These are phyloP conservation scores for Penicillium griseofulvum DNA, from an alignment of 2,329 filamentous ascomycete genomes.

Conservation along the genomic window DNA sequence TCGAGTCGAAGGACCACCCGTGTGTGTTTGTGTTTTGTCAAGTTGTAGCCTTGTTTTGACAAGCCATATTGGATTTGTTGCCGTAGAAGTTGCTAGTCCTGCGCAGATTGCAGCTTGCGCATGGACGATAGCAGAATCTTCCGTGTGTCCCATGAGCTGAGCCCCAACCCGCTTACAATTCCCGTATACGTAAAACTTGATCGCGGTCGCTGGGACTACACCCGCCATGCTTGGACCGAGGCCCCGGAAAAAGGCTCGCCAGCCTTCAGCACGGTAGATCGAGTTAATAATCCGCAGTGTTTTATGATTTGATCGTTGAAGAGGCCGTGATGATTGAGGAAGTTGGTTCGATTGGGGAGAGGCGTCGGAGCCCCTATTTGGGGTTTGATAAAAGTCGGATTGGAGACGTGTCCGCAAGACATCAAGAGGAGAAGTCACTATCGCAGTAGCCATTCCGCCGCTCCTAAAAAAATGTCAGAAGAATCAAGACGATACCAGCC, in stretches of 20 bases:
- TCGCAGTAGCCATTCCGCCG: constrained; percentile 82
- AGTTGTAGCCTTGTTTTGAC: constrained; percentile 69
- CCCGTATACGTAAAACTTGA: constrained; percentile 42
- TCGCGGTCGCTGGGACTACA: constrained; percentile 40
- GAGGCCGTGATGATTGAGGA: constrained; percentile 56
- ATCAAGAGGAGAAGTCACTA: constrained; percentile 91
- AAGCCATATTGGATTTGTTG: constrained; percentile 42
- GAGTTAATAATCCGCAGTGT: constrained; percentile 37
- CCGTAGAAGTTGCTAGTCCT: constrained; percentile 36
- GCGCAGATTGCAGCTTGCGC: constrained; percentile 36
- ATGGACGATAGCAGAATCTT: constrained; percentile 34
- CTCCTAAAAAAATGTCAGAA: constrained; percentile 18
- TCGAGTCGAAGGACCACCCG: constrained; percentile 21
- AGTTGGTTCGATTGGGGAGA: constrained; percentile 53
- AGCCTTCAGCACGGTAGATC: constrained; percentile 39
- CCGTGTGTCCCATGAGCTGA: constrained; percentile 26
- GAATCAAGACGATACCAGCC: constrained; percentile 1
- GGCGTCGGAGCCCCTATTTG: constrained; percentile 47
- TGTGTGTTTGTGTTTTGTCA: constrained; percentile 34
- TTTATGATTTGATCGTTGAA: constrained; percentile 42
- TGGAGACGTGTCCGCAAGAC: constrained; percentile 97
- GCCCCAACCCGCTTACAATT: constrained; percentile 38
- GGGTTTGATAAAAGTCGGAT: constrained; percentile 84
- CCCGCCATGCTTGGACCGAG: constrained; percentile 40
- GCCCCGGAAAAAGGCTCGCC: constrained; percentile 38